A percentile compares a stretch with the other conserved stretches of the same genome.
Evolutionary conservation across 2,329 filamentous ascomycete species (phyloP).

Genomic region (Calycina marina): DNA sequence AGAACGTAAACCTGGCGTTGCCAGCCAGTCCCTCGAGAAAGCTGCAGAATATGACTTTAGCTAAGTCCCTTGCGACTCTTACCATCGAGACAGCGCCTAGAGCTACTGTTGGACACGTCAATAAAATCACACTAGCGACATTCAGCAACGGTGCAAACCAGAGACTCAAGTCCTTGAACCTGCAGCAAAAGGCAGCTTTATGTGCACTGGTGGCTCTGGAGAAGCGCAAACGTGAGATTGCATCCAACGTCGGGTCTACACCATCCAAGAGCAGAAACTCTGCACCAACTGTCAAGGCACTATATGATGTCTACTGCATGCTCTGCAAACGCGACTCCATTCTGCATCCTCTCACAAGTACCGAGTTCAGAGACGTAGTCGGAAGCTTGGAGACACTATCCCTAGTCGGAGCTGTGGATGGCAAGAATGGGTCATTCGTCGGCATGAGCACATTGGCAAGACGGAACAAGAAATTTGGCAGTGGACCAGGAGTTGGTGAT

Average conservation of each 20-base stretch:
- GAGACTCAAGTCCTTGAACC: conserved; percentile 72
- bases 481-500: conserved; percentile 39
- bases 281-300: conserved; percentile 70
- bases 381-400: conserved; percentile 80
- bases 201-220: conserved; percentile 84
- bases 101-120: conserved; percentile 80
- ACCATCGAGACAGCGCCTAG: conserved; percentile 72
- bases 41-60: conserved; percentile 25
- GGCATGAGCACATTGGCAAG: conserved; percentile 56
- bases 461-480: conserved; percentile 40
- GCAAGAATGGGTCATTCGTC: conserved; percentile 52
- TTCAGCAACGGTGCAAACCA: conserved; percentile 84
- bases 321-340: conserved; percentile 81
- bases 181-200: conserved; percentile 91
- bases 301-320: conserved; percentile 71
- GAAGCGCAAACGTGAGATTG: conserved; percentile 47
- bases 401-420: conserved; percentile 57
- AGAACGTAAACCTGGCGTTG: conserved; percentile 64
- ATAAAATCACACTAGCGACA: conserved; percentile 75
- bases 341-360: conserved; percentile 75
- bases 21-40: conserved; percentile 28
- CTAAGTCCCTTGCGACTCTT: conserved; percentile 37
- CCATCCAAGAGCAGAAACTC: conserved; percentile 44
- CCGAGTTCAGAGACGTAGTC: conserved; percentile 88
- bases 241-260: conserved; percentile 30